Conservation (phyloP, 163 green algal genomes). For the Scenedesmus sp. region DNA sequence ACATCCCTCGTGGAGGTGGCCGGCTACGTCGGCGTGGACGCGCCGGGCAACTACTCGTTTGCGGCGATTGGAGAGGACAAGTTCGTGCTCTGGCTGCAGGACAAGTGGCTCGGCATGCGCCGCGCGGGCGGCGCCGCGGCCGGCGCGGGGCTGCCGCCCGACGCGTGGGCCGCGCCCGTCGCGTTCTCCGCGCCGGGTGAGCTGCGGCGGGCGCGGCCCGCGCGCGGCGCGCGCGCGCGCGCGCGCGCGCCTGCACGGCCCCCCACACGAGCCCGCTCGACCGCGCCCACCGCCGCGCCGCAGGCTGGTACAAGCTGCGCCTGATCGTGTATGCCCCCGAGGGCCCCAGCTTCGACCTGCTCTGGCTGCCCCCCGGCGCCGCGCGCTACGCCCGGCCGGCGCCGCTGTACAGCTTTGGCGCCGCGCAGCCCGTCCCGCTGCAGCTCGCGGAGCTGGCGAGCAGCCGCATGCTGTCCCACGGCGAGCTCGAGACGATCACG, state of each 20-base stretch:
- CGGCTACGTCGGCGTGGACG: conserved; percentile 8
- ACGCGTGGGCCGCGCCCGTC: not conserved
- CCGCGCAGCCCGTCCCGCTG: conserved; percentile 5
- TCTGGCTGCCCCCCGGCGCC: conserved; percentile 6
- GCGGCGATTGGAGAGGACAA: conserved; percentile 8
- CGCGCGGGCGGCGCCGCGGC: not conserved
- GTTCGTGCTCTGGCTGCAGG: conserved; percentile 33
- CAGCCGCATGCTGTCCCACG: conserved; percentile 1
- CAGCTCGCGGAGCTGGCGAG: conserved; percentile 7
- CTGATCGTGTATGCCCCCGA: conserved; percentile 31
- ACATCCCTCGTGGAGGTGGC: conserved; percentile 25
- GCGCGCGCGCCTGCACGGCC: not conserved
- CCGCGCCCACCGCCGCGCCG: not conserved
- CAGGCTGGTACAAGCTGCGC: conserved; percentile 29
- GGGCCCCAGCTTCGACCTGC: conserved; percentile 1
- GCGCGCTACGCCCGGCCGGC: not conserved
- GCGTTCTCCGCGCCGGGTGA: conserved; percentile 10
- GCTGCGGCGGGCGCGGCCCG: not conserved
- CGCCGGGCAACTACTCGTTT: conserved; percentile 17
- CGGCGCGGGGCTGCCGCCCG: not conserved
- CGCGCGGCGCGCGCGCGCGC: not conserved
- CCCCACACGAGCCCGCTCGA: not conserved
- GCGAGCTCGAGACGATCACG: not conserved
- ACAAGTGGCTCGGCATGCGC: conserved; percentile 34
- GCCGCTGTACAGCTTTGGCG: conserved; percentile 19